Evolutionary conservation across 2,329 filamentous ascomycete genomes (phyloP), one percentile per base, ranked within the genome.

Genomic region (Zelopaecilomyces penicillatus): DNA sequence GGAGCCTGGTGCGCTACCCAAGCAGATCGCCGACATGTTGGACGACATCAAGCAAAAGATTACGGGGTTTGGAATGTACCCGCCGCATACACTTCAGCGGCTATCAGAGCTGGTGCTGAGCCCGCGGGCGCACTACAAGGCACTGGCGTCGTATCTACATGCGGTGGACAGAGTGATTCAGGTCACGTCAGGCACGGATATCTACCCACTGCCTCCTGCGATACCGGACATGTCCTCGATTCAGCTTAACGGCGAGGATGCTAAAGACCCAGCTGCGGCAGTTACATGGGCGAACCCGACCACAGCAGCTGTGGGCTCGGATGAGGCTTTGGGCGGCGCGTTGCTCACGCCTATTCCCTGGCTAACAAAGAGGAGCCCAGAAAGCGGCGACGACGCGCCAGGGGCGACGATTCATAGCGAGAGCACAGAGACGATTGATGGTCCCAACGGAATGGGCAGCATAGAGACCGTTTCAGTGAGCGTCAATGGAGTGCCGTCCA

Each of bases 311-410:
- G 69, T 91, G 5, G 90, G 88, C 2, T 88, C 85, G 40, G 91
- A 97, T 56, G 91, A 96, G 61, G 85, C 84, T 9, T 70, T 97
- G 1, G 91, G 91, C 26, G 93, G 93, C 5, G 93, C 93, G 0
- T 72, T 96, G 12, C 72, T 98, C 41, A 97, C 91, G 1, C 93
- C 91, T 1, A 97, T 98, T 46, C 87, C 90, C 0, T 98, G 93
- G 93, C 69, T 97, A 41, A 73, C 66, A 28, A 65, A 68, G 35
- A 59, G 54, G 33, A 62, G 60, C 30, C 58, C 61, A 4, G 59
- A 63, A 43, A 59, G 53, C 44, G 54, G 41, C 41, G 54, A 53
- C 5, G 56, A 55, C 5, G 57, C 55, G 3, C 54, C 56, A 30
- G 64, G 63, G 50, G 62, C 64, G 36, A 70, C 70, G 46, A 66